Evolutionary conservation across 352 stramenopile species (phyloP), one percentile per base, ranked within the genome.

Genomic region (Aphanomyces invadans): DNA sequence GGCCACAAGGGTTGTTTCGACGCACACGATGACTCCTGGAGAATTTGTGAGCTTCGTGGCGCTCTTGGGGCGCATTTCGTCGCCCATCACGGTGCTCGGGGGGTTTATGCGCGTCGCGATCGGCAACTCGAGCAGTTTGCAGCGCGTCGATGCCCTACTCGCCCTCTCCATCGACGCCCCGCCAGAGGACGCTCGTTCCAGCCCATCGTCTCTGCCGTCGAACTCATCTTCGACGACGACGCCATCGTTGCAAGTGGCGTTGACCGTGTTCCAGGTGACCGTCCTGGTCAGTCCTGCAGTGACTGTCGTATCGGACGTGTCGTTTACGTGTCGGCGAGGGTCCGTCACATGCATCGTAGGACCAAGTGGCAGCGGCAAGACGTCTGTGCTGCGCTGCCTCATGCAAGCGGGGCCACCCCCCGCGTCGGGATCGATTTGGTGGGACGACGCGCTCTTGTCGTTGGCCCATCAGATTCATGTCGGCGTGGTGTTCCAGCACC

Each of bases 91-190:
- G 9, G 79, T 86, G 28, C 72, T 95, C 0, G 86, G 86, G 68
- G 86, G 83, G 7, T 95, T 95, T 65, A 95, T 95, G 86, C 83
- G 86, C 73, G 82, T 92, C 11, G 86, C 86, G 31, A 95, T 95
- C 36, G 83, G 83, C 49, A 92, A 95, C 49, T 82, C 86, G 19
- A 90, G 83, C 48, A 95, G 86, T 72, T 71, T 95, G 70, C 83
- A 95, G 70, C 83, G 84, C 70, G 80, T 95, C 10, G 86, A 64
- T 31, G 44, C 38, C 5, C 31, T 64, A 23, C 2, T 64, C 10
- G 1, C 19, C 7, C 36, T 42, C 36, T 42, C 36, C 15, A 42
- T 7, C 15, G 36, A 42, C 36, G 36, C 7, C 36, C 36, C 36
- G 15, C 7, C 36, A 15, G 36, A 42, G 7, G 36, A 42, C 36